Evolutionary conservation across 768 basidiomycete genomes (phyloP), one percentile per base, ranked within the genome.

Genomic region (Hygrocybe punicea): DNA sequence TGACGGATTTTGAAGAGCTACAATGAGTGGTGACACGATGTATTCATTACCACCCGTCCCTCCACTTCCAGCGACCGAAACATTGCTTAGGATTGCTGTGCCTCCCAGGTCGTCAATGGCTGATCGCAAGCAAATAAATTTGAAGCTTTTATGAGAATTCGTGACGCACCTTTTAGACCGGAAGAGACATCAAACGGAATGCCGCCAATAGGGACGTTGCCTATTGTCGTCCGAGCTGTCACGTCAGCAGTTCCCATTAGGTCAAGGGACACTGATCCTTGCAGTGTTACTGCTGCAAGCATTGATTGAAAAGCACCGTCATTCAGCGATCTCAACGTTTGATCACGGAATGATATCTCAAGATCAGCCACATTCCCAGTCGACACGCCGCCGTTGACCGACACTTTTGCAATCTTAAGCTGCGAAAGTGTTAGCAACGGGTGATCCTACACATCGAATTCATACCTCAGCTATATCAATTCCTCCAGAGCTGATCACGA

Each of bases 331-430:
- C 73, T 72, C 9, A 89, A 68, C n/a, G 81, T 81, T 36, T 80
- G 68, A 53, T 87, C 67, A 5, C 77, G 65, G 73, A 86, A 89
- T 17, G 76, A 72, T 49, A 89, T 81, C 2, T 73, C 71, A 45
- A 89, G 77, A 51, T 81, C 74, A 3, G 78, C 87, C n/a, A 79
- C 54, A 60, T 87, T 86, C 23, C 88, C 87, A 0, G 86, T 89
- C 21, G 87, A 88, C 2, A 87, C 79, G 1, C 85, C 84, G 44
- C 85, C 85, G 44, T 75, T 71, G 11, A 77, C 78, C 35, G 78
- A 61, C 25, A 71, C 69, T 54, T 67, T 72, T 5, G 86, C 84
- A 24, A 87, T 69, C 23, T 71, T 67, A 37, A 86, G 77, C 84
- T 84, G 62, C 47, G 13, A 8, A n/a, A n/a, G 10, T 17, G 46